Evolutionary conservation across 805 yeast genomes (phyloP), one percentile per base, ranked within the genome.

Genomic region (Candida arabinofermentans): DNA sequence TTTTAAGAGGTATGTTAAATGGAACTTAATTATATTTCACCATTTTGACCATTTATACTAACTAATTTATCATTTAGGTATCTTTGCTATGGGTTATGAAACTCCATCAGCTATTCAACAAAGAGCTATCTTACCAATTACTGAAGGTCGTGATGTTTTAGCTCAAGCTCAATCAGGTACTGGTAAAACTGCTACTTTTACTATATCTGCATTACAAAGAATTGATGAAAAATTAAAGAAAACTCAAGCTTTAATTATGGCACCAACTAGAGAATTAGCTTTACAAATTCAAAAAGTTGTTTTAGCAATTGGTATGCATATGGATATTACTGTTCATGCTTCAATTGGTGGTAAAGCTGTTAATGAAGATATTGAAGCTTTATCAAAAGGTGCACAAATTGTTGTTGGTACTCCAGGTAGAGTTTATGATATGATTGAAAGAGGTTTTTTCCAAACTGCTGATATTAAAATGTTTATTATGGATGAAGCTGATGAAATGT

Each of bases 81-180:
- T 88, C 54, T 88, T 76, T 65, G 86, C 85, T 55, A 86, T 84
- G 72, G 97, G 98, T 66, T 93, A 88, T 67, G 98, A 91, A 71
- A 79, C 80, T 41, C 99, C 99, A 52, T 89, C 97, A 41, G 93
- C 98, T 43, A 93, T 93, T 71, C 99, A 93, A 73, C 90, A 89
- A 62, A 81, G 99, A 67, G 99, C 98, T 50, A 93, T 93, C 56
- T 72, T 85, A 69, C 99, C 95, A 65, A 90, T 93, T 66, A 84
- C 89, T 57, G 83, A 81, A 61, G 96, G 96, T 43, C 82, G 89
- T 67, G 99, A 93, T 67, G 95, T 90, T 41, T 80, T 93, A 50
- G 99, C 99, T 47, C 99, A 93, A 72, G 98, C 99, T 45, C 99
- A 93, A 71, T 88, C 96, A 27, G 99, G 99, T 69, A 93, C 99